phyloP scores from a whole-genome alignment of 495 filamentous ascomycete species.

The Cercophora samala region DNA sequence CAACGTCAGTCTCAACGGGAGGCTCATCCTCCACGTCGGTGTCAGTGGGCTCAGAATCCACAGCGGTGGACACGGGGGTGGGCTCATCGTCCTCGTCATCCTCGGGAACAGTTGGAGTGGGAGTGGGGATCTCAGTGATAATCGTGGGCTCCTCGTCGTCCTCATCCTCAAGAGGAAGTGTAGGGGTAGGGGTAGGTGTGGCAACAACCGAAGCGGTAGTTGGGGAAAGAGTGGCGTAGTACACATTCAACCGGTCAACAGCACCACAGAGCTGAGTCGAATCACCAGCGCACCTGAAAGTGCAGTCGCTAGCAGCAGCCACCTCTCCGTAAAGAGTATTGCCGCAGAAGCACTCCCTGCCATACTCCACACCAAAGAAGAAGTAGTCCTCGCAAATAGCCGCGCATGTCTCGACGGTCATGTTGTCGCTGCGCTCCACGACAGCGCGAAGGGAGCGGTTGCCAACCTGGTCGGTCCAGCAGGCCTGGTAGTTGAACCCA shows the following conservation, averaged over 20 bases:
- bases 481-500: constrained; percentile 32
- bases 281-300: constrained; percentile 32
- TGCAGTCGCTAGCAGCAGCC: constrained; percentile 32
- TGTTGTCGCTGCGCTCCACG: constrained; percentile 17
- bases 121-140: neutral
- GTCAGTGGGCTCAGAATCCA: neutral
- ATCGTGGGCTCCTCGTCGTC: neutral
- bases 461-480: constrained; percentile 35
- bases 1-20: neutral
- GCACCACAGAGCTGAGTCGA: constrained; percentile 14
- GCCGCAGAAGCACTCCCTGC: constrained; percentile 39
- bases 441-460: constrained; percentile 24
- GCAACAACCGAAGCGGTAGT: neutral
- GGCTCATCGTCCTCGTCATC: neutral
- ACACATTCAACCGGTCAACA: constrained; percentile 29
- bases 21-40: neutral
- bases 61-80: neutral
- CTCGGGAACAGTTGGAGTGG: neutral
- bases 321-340: constrained; percentile 29
- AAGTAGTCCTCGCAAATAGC: constrained; percentile 30
- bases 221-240: constrained; percentile 25
- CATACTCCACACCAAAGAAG: constrained; percentile 37
- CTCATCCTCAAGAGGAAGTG: neutral
- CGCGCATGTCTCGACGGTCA: constrained; percentile 36
- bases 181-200: neutral